Evolutionary conservation across 2,329 filamentous ascomycete genomes (phyloP).

Genomic region (Ilyonectria destructans): DNA sequence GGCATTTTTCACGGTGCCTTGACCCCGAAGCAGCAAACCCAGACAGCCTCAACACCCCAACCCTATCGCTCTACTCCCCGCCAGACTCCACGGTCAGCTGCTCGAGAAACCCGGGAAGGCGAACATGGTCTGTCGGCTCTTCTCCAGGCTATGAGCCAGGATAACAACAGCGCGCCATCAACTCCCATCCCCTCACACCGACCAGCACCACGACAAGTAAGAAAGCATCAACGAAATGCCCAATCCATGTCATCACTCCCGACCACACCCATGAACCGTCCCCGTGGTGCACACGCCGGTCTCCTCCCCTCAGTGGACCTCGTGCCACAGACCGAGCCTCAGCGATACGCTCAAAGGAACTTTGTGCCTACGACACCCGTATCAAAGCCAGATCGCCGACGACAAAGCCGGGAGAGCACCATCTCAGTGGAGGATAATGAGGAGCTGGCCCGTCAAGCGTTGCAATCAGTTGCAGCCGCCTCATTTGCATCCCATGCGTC

Average conservation of each 20-base stretch:
- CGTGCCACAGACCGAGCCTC: slow-evolving; percentile 73
- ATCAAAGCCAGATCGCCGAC: slow-evolving; percentile 63
- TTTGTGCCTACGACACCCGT: slow-evolving; percentile 64
- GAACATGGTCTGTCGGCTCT: slow-evolving; percentile 83
- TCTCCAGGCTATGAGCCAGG: slow-evolving; percentile 85
- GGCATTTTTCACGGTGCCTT: slow-evolving; percentile 76
- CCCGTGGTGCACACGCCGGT: slow-evolving; percentile 64
- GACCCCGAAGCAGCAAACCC: slow-evolving; percentile 68
- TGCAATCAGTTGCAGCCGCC: slow-evolving; percentile 68
- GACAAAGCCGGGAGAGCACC: slow-evolving; percentile 87
- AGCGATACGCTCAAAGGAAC: slow-evolving; percentile 60
- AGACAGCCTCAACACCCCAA: slow-evolving; percentile 61
- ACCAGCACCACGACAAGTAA: slow-evolving; percentile 64
- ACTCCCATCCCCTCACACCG: slow-evolving; percentile 72
- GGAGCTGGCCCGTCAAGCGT: slow-evolving; percentile 69
- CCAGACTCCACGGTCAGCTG: slow-evolving; percentile 64
- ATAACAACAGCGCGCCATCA: slow-evolving; percentile 79
- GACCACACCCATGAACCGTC: slow-evolving; percentile 77
- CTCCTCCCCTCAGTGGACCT: slow-evolving; percentile 77
- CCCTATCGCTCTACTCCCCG: slow-evolving; percentile 64
- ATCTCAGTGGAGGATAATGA: slow-evolving; percentile 80
- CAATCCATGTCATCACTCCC: slow-evolving; percentile 91
- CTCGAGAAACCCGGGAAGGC: slow-evolving; percentile 64
- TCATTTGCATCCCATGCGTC: slow-evolving; percentile 47
- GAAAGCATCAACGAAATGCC: slow-evolving; percentile 80